Percentiles rank a stretch among this genome's conserved stretches.
phyloP scores from a whole-genome alignment of 2,329 filamentous ascomycete species.

The Oidium heveae region DNA sequence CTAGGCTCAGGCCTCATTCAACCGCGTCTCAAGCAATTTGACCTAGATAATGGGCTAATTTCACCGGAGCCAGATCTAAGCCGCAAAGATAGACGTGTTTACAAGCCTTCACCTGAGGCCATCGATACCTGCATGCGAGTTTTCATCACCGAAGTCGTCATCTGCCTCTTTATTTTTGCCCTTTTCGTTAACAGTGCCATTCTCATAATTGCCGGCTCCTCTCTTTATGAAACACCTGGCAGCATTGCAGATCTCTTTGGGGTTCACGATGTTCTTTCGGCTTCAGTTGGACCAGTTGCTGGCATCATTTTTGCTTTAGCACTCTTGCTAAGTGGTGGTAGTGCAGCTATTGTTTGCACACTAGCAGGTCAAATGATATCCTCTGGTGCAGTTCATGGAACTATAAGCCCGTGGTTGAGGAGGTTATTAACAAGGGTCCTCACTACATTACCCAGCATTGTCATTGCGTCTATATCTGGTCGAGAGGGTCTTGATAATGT shows the following conservation, averaged over 20 bases:
- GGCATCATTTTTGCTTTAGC: conserved; percentile 62
- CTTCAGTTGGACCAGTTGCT: conserved; percentile 42
- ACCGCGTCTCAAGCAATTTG: conserved; percentile 35
- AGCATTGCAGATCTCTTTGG: conserved; percentile 49
- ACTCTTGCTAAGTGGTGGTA: conserved; percentile 51
- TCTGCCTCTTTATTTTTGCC: conserved; percentile 56
- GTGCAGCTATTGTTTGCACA: conserved; percentile 64
- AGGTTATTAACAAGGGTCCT: conserved; percentile 52
- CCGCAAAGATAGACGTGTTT: conserved; percentile 14
- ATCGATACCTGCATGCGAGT: conserved; percentile 48
- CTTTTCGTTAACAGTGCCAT: conserved; percentile 66
- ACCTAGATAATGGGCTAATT: conserved; percentile 27
- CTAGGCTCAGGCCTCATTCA: conserved; percentile 46
- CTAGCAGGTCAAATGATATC: conserved; percentile 72
- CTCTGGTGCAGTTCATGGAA: conserved; percentile 58
- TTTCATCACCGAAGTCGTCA: conserved; percentile 39
- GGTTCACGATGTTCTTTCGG: conserved; percentile 44
- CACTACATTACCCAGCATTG: conserved; percentile 55
- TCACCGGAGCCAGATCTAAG: conserved; percentile 19
- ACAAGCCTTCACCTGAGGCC: conserved; percentile 42
- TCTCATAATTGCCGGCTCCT: conserved; percentile 54
- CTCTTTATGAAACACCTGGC: conserved; percentile 38
- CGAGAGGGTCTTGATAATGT: conserved; percentile 40
- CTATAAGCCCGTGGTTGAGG: conserved; percentile 47
- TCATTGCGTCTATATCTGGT: conserved; percentile 55